phyloP scores from a whole-genome alignment of 1,284 basidiomycete species.

The Wallemia ichthyophaga region DNA sequence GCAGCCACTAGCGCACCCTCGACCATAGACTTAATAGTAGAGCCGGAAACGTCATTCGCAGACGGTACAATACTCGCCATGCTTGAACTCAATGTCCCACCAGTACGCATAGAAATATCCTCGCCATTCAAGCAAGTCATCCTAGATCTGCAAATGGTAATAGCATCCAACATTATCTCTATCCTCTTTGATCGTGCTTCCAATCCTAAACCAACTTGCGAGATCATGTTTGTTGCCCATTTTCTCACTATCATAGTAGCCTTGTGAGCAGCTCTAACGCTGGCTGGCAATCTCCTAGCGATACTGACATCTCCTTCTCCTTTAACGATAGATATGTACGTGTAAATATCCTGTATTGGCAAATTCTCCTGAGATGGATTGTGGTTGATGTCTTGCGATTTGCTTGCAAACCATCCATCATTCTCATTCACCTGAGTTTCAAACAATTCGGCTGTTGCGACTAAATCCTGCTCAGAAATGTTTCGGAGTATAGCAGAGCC shows the following conservation, averaged over 20 bases:
- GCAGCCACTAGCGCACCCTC: conserved; percentile 39
- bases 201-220: not conserved
- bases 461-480: not conserved
- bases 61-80: not conserved
- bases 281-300: not conserved
- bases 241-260: not conserved
- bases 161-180: not conserved
- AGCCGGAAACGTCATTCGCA: conserved; percentile 6
- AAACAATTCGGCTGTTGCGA: not conserved
- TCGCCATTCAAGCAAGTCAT: not conserved
- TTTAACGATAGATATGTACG: not conserved
- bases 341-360: not conserved
- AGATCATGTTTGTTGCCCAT: not conserved
- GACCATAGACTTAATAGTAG: conserved; percentile 39
- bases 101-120: not conserved
- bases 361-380: not conserved
- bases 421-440: not conserved
- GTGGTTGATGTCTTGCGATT: not conserved
- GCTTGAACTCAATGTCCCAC: not conserved
- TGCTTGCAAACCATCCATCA: not conserved
- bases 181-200: not conserved
- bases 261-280: not conserved
- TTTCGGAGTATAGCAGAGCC: not conserved
- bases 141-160: not conserved
- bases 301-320: not conserved